These are phyloP conservation scores for Marasmius tenuissimus DNA, from an alignment of 1,284 basidiomycete genomes.

Conservation along the genomic window DNA sequence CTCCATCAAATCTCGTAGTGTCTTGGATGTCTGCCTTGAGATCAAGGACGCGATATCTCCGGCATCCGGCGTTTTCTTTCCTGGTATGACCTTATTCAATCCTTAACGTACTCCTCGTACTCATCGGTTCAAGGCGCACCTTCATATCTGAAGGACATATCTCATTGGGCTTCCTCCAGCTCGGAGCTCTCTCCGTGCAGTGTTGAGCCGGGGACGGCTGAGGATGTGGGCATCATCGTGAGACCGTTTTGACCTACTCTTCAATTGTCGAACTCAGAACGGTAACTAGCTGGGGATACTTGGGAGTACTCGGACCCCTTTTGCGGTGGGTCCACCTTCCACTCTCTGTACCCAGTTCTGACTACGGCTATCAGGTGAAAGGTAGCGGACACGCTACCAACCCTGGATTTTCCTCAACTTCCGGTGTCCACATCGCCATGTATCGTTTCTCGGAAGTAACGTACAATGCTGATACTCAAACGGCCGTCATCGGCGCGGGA, in stretches of 20 bases:
- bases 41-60: conserved; percentile 29
- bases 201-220: conserved; percentile 49
- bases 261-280: not conserved
- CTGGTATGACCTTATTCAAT: conserved; percentile 16
- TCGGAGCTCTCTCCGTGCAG: conserved; percentile 42
- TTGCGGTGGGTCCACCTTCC: conserved; percentile 32
- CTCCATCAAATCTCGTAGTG: not conserved
- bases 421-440: conserved; percentile 59
- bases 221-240: conserved; percentile 47
- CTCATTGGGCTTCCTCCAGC: conserved; percentile 48
- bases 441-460: conserved; percentile 43
- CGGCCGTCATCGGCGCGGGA: conserved; percentile 49
- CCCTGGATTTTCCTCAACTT: conserved; percentile 52
- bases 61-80: conserved; percentile 34
- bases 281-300: conserved; percentile 44
- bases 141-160: conserved; percentile 37
- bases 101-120: not conserved
- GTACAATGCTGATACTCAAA: conserved; percentile 38
- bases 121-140: conserved; percentile 8
- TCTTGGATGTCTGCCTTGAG: conserved; percentile 21
- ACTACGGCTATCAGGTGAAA: conserved; percentile 42
- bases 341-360: not conserved
- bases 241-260: conserved; percentile 13
- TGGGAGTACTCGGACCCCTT: conserved; percentile 36
- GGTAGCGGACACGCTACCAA: conserved; percentile 54